Evolutionary conservation across 371 early-diverging fungal species (phyloP).

Genomic region (Mortierella sp.): DNA sequence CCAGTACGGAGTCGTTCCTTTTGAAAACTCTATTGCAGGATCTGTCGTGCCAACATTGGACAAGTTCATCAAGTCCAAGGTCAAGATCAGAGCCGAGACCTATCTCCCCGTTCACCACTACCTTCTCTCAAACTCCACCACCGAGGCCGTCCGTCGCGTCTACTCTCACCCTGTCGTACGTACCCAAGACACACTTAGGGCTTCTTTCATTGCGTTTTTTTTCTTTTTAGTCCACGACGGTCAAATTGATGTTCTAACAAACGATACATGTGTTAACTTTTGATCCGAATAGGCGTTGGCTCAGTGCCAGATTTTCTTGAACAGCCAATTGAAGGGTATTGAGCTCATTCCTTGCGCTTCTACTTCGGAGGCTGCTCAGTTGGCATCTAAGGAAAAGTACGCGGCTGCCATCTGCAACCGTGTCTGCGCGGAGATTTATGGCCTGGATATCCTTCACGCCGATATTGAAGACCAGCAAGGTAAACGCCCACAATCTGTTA

Average conservation of each 20-base stretch:
- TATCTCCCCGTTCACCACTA: slow-evolving; percentile 84
- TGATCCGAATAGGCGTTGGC: slow-evolving; percentile 77
- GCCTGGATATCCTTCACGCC: slow-evolving; percentile 77
- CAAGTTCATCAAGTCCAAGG: slow-evolving; percentile 72
- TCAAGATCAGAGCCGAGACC: slow-evolving; percentile 73
- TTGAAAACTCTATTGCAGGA: slow-evolving; percentile 95
- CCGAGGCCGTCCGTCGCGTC: slow-evolving; percentile 79
- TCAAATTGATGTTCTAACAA: background rate
- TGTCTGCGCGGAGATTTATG: slow-evolving; percentile 87
- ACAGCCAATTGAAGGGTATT: slow-evolving; percentile 76
- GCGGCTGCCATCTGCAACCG: slow-evolving; percentile 89
- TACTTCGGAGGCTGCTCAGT: slow-evolving; percentile 91
- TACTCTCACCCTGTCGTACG: slow-evolving; percentile 92
- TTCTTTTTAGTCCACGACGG: background rate
- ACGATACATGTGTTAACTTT: background rate
- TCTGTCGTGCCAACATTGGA: slow-evolving; percentile 90
- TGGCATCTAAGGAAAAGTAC: slow-evolving; percentile 83
- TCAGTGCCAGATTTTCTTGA: slow-evolving; percentile 86
- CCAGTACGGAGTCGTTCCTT: slow-evolving; percentile 94
- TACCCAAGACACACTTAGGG: slow-evolving; percentile 7
- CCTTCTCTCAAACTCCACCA: slow-evolving; percentile 76
- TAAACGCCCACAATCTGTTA: no score
- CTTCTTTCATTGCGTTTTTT: background rate
- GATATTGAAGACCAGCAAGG: slow-evolving; percentile 81
- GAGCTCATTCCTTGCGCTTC: slow-evolving; percentile 84